Percentiles rank a stretch among this genome's conserved stretches.
Evolutionary conservation across 1,284 basidiomycete genomes (phyloP).

Genomic region (Puccinia sorghi): DNA sequence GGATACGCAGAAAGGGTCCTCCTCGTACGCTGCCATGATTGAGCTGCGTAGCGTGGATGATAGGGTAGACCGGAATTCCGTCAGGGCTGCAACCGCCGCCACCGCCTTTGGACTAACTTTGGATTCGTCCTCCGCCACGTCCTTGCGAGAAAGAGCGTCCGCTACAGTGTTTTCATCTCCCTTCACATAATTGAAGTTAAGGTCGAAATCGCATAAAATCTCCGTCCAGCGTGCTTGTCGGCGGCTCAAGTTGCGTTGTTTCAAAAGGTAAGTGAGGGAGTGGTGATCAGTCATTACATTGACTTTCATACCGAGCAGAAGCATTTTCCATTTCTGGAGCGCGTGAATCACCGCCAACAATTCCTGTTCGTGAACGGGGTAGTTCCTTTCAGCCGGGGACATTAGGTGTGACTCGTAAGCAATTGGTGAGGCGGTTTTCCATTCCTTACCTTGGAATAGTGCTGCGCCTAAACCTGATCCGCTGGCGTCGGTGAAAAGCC

Average conservation of each 20-base stretch:
- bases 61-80: slow-evolving; percentile 11
- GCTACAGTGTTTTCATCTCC: slow-evolving; percentile 29
- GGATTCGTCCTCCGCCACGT: background rate
- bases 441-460: too few relatives aligned
- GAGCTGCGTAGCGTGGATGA: slow-evolving; percentile 51
- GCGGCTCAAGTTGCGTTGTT: too few relatives aligned
- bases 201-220: slow-evolving; percentile 20
- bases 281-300: too few relatives aligned
- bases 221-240: slow-evolving; percentile 1
- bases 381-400: too few relatives aligned
- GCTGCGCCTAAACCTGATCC: too few relatives aligned
- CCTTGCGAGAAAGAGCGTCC: slow-evolving; percentile 12
- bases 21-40: slow-evolving; percentile 56
- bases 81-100: background rate
- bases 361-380: slow-evolving; percentile 11
- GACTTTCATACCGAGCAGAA: slow-evolving; percentile 54
- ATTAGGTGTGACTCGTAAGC: too few relatives aligned
- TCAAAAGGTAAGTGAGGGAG: too few relatives aligned
- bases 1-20: slow-evolving; percentile 56
- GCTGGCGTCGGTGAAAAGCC: too few relatives aligned
- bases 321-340: slow-evolving; percentile 52
- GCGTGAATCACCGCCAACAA: slow-evolving; percentile 1
- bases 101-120: background rate
- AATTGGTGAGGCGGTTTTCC: too few relatives aligned
- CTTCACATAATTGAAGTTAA: slow-evolving; percentile 27